Evolutionary conservation across 2,329 filamentous ascomycete genomes (phyloP).

Genomic region (Lomentospora prolificans): DNA sequence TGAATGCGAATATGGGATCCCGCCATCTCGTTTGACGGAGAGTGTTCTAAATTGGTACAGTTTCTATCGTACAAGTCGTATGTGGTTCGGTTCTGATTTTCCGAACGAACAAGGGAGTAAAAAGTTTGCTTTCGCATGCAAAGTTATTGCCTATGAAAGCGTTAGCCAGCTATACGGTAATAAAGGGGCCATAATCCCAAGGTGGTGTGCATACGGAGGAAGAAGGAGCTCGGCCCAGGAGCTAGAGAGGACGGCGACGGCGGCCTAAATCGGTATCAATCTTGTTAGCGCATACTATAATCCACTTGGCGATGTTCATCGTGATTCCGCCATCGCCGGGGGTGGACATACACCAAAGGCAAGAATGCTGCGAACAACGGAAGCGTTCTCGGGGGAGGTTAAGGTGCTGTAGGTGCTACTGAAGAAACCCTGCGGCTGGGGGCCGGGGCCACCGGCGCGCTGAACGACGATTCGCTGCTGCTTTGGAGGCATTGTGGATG

Average conservation of each 20-base stretch:
- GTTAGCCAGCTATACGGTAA: background rate
- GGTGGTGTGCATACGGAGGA: background rate
- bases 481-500: slow-evolving; percentile 8
- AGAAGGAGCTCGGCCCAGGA: slow-evolving; percentile 9
- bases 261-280: slow-evolving; percentile 36
- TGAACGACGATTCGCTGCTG: slow-evolving; percentile 8
- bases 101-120: background rate
- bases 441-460: background rate
- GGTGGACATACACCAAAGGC: slow-evolving; percentile 53
- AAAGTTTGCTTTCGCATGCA: background rate
- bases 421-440: slow-evolving; percentile 33
- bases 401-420: slow-evolving; percentile 50
- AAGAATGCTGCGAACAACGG: slow-evolving; percentile 57
- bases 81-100: background rate
- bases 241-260: slow-evolving; percentile 57
- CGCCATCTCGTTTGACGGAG: background rate
- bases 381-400: slow-evolving; percentile 58
- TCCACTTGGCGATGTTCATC: background rate
- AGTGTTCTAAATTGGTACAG: background rate
- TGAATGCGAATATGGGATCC: background rate
- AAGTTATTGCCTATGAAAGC: background rate
- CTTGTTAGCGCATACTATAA: background rate
- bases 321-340: too few relatives aligned
- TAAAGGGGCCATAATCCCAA: background rate
- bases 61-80: slow-evolving; percentile 1